These are phyloP conservation scores for Eruca vesicaria DNA, from an alignment of 441 rosid genomes.

Conservation along the genomic window DNA sequence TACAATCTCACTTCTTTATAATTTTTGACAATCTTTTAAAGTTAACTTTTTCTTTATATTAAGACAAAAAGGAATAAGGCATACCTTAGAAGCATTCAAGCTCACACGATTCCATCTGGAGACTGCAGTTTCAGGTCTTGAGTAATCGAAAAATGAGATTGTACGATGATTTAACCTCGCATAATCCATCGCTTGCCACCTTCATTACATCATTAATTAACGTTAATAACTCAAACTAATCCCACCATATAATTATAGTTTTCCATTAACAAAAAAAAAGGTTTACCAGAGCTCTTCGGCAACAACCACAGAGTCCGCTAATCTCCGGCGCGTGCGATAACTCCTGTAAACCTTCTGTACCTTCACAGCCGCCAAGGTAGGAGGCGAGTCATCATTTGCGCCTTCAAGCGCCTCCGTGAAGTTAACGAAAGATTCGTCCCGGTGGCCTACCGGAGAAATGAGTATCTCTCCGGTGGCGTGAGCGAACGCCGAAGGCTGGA, in stretches of 20 bases:
- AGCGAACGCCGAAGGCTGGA: conserved; percentile 23
- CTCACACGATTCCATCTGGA: conserved; percentile 77
- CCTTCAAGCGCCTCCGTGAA: conserved; percentile 23
- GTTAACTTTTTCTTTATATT: background rate
- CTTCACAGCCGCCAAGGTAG: conserved; percentile 62
- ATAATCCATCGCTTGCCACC: conserved; percentile 93
- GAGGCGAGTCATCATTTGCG: conserved; percentile 9
- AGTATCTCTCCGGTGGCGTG: conserved; percentile 26
- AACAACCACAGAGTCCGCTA: conserved; percentile 89
- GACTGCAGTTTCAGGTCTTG: conserved; percentile 65
- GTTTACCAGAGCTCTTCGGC: conserved; percentile 87
- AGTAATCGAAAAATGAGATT: conserved; percentile 66
- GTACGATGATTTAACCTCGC: conserved; percentile 77
- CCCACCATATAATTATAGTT: background rate
- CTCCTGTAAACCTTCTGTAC: conserved; percentile 87
- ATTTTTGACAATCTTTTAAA: too few relatives aligned
- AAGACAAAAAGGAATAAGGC: background rate
- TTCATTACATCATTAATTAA: conserved; percentile 20
- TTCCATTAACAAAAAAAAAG: background rate
- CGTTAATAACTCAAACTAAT: conserved; percentile 6
- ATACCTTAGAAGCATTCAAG: conserved; percentile 83
- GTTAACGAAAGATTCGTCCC: conserved; percentile 1
- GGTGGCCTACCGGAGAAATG: conserved; percentile 22
- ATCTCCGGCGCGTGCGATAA: conserved; percentile 83
- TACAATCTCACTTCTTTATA: background rate